phyloP scores from a whole-genome alignment of 2,329 filamentous ascomycete species.

The Amauroascus verrucosus region DNA sequence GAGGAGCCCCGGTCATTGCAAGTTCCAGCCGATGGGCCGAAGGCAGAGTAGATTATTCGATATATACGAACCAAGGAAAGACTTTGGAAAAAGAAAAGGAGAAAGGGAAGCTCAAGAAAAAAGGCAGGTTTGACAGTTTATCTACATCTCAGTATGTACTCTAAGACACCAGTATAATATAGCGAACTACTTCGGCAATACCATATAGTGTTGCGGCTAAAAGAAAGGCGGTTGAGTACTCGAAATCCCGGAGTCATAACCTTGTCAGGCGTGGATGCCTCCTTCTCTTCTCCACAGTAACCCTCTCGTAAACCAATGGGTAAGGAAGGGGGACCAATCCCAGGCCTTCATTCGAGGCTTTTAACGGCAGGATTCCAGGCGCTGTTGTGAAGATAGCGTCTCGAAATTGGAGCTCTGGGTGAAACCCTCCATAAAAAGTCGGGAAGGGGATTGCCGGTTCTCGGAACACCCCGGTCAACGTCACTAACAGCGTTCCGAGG shows the following conservation, averaged over 20 bases:
- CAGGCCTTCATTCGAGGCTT: background rate
- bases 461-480: constrained; percentile 4
- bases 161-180: background rate
- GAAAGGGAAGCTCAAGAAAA: background rate
- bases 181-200: background rate
- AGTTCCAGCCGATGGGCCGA: background rate
- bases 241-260: background rate
- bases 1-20: constrained; percentile 2
- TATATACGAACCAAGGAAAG: background rate
- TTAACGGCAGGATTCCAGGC: background rate
- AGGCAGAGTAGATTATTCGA: background rate
- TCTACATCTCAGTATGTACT: background rate
- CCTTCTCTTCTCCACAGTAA: background rate
- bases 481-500: constrained; percentile 10
- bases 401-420: background rate
- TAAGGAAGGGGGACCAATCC: background rate
- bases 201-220: background rate
- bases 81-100: background rate
- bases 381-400: background rate
- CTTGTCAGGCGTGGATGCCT: background rate
- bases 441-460: background rate
- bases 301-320: background rate
- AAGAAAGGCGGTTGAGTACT: background rate
- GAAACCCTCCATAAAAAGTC: background rate
- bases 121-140: background rate